Percentiles rank a stretch among this genome's conserved stretches.
phyloP scores from a whole-genome alignment of 305 asterid species.

The Rubia occidens region DNA sequence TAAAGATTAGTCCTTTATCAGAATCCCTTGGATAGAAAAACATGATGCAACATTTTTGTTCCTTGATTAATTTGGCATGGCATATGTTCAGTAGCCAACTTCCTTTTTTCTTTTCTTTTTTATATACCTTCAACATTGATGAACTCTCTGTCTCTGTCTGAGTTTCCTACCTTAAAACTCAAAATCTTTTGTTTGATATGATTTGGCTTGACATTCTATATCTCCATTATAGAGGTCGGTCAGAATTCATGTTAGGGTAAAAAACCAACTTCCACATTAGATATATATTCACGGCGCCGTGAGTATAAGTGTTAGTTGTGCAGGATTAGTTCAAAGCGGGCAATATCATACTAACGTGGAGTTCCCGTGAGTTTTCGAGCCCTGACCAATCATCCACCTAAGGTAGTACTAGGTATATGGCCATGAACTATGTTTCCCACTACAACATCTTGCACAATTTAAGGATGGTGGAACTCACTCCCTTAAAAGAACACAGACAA shows the following conservation, averaged over 20 bases:
- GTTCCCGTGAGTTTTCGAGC: neutral
- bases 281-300: too few species aligned
- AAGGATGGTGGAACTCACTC: conserved; percentile 10
- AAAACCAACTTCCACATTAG: too few species aligned
- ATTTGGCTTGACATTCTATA: neutral
- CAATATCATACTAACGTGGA: neutral
- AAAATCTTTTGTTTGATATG: neutral
- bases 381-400: neutral
- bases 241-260: neutral
- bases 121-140: neutral
- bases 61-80: conserved; percentile 17
- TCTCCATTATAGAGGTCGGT: neutral
- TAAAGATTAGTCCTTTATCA: conserved; percentile 20
- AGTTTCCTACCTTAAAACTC: neutral
- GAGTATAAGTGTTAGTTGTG: too few species aligned
- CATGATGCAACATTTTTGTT: conserved; percentile 23
- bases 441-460: conserved; percentile 2
- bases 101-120: conserved; percentile 16
- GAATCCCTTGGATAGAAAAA: conserved; percentile 29
- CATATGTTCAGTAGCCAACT: conserved; percentile 18
- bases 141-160: neutral
- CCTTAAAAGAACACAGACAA: conserved; percentile 9
- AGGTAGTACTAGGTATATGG: conserved; percentile 1
- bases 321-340: neutral
- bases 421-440: neutral